Percentiles rank a stretch among this genome's conserved stretches.
Evolutionary conservation across 805 yeast species (phyloP).

Genomic region (Jamesozyma rosinii): DNA sequence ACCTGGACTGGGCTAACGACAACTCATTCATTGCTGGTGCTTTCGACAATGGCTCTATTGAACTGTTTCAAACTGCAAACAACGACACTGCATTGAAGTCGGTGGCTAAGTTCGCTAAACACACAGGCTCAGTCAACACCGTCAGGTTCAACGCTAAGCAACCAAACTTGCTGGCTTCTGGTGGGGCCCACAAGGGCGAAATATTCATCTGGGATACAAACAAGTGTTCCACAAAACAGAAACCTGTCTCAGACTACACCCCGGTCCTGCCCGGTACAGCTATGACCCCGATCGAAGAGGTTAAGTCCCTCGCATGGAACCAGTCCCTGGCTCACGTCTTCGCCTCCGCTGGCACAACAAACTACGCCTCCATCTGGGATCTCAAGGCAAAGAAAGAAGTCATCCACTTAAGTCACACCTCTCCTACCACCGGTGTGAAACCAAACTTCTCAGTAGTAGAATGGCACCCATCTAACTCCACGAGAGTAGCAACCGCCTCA

Average conservation of each 20-base stretch:
- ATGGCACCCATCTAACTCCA: constrained; percentile 91
- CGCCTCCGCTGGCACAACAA: constrained; percentile 80
- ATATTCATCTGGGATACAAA: constrained; percentile 83
- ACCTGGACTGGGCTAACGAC: constrained; percentile 72
- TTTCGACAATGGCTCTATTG: constrained; percentile 70
- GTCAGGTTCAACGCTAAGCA: constrained; percentile 73
- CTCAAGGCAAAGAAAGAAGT: constrained; percentile 81
- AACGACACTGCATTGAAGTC: constrained; percentile 37
- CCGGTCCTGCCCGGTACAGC: constrained; percentile 65
- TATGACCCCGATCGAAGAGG: constrained; percentile 71
- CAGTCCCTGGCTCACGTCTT: constrained; percentile 71
- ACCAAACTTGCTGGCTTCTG: constrained; percentile 66
- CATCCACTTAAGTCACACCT: constrained; percentile 66
- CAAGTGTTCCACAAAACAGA: constrained; percentile 40
- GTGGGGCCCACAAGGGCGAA: constrained; percentile 71
- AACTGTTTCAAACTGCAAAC: constrained; percentile 50
- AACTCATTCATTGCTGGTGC: constrained; percentile 76
- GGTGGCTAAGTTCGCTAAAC: constrained; percentile 48
- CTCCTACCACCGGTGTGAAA: constrained; percentile 40
- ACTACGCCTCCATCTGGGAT: constrained; percentile 91
- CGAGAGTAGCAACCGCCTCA: constrained; percentile 80
- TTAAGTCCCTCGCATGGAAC: constrained; percentile 84
- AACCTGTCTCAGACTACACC: constrained; percentile 15
- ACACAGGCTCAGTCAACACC: constrained; percentile 60
- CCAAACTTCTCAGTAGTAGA: constrained; percentile 73